Conservation (phyloP, 306 rosid genomes). For the Rosa persica region DNA sequence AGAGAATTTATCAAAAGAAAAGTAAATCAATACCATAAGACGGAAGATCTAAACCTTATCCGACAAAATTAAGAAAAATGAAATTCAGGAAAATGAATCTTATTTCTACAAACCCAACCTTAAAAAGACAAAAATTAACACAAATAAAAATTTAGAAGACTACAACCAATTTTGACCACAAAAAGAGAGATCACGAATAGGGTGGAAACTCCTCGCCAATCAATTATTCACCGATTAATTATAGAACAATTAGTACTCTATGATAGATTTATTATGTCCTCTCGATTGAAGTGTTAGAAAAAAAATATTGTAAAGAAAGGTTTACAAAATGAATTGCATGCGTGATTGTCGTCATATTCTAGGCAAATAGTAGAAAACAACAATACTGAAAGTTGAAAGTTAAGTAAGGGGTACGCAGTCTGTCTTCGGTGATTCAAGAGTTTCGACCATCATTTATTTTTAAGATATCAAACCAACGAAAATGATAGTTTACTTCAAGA, state of each 20-base stretch:
- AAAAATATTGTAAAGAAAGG: no score
- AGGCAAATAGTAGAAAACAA: neutral
- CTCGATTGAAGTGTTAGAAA: neutral
- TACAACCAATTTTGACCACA: no score
- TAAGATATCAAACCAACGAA: slow-evolving; percentile 2
- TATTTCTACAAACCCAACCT: no score
- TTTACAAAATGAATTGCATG: neutral
- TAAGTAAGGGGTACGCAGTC: neutral
- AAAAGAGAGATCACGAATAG: neutral
- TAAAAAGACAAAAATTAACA: no score
- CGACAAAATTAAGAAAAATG: no score
- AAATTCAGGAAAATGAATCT: no score
- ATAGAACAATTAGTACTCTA: neutral
- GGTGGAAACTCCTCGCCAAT: neutral
- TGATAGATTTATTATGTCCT: neutral
- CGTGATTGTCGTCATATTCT: neutral
- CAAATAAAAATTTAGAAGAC: no score
- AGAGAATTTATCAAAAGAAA: no score
- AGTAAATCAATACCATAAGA: no score
- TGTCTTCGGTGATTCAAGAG: neutral
- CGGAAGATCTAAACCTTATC: no score
- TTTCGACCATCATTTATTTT: neutral
- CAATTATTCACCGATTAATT: no score
- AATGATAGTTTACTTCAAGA: slow-evolving; percentile 11
- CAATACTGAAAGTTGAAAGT: neutral